Conservation (phyloP, 1,139 yeast species). For the Yamadazyma dushanensis region DNA sequence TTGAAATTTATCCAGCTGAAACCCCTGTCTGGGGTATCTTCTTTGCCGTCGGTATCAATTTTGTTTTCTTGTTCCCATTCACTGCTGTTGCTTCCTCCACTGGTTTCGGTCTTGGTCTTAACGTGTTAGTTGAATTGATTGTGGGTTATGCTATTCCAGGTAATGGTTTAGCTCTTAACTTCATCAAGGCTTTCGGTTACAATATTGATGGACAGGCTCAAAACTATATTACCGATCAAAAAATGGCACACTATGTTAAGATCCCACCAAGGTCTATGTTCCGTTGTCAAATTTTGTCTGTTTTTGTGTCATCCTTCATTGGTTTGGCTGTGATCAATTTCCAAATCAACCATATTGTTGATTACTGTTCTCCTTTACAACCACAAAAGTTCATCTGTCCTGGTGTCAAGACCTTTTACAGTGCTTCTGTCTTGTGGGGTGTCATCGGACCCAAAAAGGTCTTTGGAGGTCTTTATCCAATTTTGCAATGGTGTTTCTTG, state of each 20-base stretch:
- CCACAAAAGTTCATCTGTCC: conserved; percentile 52
- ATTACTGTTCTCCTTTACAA: conserved; percentile 44
- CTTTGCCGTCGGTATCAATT: conserved; percentile 53
- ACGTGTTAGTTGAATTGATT: conserved; percentile 59
- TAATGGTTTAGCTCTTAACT: conserved; percentile 58
- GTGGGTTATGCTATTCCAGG: conserved; percentile 66
- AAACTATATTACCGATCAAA: conserved; percentile 53
- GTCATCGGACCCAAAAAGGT: conserved; percentile 65
- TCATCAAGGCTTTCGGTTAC: conserved; percentile 57
- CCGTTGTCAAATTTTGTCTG: conserved; percentile 54
- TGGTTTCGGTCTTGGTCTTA: conserved; percentile 53
- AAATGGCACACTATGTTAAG: conserved; percentile 59
- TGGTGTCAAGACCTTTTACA: conserved; percentile 45
- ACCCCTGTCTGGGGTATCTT: conserved; percentile 59
- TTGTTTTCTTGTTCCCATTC: conserved; percentile 54
- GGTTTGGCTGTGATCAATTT: conserved; percentile 55
- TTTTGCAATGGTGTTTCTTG: conserved; percentile 49
- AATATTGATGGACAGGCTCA: conserved; percentile 63
- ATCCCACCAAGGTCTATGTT: conserved; percentile 62
- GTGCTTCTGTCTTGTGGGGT: conserved; percentile 65
- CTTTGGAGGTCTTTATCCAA: conserved; percentile 48
- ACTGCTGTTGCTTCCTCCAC: conserved; percentile 51
- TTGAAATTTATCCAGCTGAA: conserved; percentile 44
- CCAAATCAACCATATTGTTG: conserved; percentile 45
- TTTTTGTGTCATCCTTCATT: conserved; percentile 39